Conservation (phyloP, 1,284 basidiomycete species). For the Thecaphora frezii region DNA sequence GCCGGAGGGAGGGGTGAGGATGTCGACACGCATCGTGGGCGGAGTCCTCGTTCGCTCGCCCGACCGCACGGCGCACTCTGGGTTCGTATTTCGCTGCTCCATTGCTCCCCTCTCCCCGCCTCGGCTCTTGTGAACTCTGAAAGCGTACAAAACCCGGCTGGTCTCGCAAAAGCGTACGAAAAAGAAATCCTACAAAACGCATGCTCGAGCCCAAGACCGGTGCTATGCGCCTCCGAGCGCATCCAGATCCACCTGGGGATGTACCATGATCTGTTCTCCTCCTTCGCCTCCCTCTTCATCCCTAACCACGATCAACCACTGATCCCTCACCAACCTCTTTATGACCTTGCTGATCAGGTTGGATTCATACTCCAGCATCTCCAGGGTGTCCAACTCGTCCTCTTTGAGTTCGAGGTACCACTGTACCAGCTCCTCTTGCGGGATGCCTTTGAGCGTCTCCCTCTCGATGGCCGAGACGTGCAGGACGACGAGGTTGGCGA, state of each 20-base stretch:
- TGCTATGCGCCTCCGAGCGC: conserved; percentile 38
- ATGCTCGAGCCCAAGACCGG: no score
- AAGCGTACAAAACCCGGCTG: no score
- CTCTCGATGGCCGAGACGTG: conserved; percentile 79
- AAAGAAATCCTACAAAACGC: no score
- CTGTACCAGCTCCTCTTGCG: conserved; percentile 79
- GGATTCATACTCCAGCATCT: conserved; percentile 88
- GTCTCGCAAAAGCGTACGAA: no score
- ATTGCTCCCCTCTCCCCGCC: no score
- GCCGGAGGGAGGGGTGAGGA: no score
- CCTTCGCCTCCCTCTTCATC: conserved; percentile 17
- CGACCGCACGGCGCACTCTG: no score
- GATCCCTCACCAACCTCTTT: conserved; percentile 80
- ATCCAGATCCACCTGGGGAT: conserved; percentile 51
- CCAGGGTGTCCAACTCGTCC: conserved; percentile 76
- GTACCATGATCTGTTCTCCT: conserved; percentile 39
- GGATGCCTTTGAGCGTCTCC: conserved; percentile 72
- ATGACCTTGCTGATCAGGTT: conserved; percentile 87
- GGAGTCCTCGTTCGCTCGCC: no score
- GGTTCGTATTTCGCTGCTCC: no score
- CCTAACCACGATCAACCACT: conserved; percentile 53
- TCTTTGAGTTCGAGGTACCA: conserved; percentile 91
- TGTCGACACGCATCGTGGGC: no score
- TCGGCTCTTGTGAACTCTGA: no score
- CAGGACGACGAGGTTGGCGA: conserved; percentile 84